Evolutionary conservation across 306 rosid genomes (phyloP), one percentile per base, ranked within the genome.

Genomic region (Rosa lucieae): DNA sequence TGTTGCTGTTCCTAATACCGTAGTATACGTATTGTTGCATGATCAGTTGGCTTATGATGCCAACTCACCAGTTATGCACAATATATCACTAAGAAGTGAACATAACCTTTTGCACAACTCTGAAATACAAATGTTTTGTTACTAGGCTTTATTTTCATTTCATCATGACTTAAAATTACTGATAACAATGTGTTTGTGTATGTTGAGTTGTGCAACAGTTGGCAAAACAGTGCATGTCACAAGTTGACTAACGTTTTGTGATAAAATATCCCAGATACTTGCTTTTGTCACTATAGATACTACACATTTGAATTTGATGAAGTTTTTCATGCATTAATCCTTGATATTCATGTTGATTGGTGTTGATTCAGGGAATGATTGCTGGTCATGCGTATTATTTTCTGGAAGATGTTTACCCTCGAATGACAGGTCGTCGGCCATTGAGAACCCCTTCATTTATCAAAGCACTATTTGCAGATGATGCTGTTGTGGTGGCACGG

Each of bases 341-440:
- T 39, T 59, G 59, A 18, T 66, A 8, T 26, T 5, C 40, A 48
- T 51, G 29, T 12, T 35, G 35, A 39, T 58, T 37, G 29, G 7
- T 82, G 26, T 29, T 67, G 37, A 61, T 82, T 56, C 92, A 95
- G 99, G 99, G 99, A 82, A 91, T 92, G 99, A 90, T 91, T 86
- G 97, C 99, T 56, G 99, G 99, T 3, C 98, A 95, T 82, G 98
- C 98, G 20, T 95, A 95, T 79, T 95, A 91, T 87, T 95, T 95
- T 85, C 98, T 95, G 35, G 94, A 87, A 86, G 97, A 92, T 66
- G 99, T 95, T 49, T 92, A 95, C 82, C 99, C 99, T 46, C 85
- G 85, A 79, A 95, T 95, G 99, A 91, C 97, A 1, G 91, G 89
- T 53, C 99, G 98, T 3, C 87, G 89, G 56, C 99, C 98, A 40